Evolutionary conservation across 306 rosid genomes (phyloP), one percentile per base, ranked within the genome.

Genomic region (Luffa aegyptiaca): DNA sequence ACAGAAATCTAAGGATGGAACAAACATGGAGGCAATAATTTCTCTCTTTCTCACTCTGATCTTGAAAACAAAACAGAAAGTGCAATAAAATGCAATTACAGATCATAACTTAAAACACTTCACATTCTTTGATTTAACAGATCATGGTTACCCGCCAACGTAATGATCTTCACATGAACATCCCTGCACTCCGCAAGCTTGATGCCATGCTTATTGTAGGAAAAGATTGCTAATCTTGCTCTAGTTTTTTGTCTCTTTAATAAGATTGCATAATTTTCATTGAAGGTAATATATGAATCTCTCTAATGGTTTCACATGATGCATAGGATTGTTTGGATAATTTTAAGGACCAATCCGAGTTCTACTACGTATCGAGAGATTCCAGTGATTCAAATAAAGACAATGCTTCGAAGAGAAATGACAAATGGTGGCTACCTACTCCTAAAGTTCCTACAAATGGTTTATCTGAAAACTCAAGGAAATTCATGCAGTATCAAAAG

Each of bases 381-480:
- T 88, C 89, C 8, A 89, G 85, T 14, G 87, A 91, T 10, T 44
- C 88, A 2, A 90, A 91, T 35, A 84, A 84, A 55, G 97, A 88
- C 3, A 77, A 80, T 11, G 21, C 80, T 46, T 71, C 76, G 37
- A 89, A 82, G 81, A 75, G 92, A 36, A 90, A 87, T 78, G 96
- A 88, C 77, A 96, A 96, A 83, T 96, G 99, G 99, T 96, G 99
- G 99, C 86, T 96, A 62, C 99, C 99, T 37, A 85, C 93, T 72
- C 87, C 92, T 10, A 91, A 93, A 80, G 98, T 96, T 81, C 97
- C 99, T 6, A 33, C 75, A 41, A 85, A 88, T 10, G 99, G 99
- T 82, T 80, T 96, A 78, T 91, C 99, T 49, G 99, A 96, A 8
- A 55, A 49, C 8, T 85, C 96, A 42, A 90, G 97, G 90, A 93